Percentiles rank a stretch among this genome's conserved stretches.
Evolutionary conservation across 78 protist species (phyloP).

Genomic region (Paulinella micropora): DNA sequence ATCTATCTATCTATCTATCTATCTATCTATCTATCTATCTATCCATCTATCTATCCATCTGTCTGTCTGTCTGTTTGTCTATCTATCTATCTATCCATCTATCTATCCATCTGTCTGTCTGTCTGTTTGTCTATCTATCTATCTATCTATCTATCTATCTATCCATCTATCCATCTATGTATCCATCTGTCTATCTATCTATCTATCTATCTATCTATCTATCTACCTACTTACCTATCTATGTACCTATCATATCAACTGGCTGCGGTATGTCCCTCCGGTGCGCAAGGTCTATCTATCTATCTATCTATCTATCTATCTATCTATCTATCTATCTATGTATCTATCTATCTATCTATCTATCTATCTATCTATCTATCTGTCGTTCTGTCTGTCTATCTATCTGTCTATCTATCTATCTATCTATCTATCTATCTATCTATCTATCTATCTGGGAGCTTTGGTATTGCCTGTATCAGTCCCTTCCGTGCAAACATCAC

Average conservation of each 20-base stretch:
- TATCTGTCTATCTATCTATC: background rate
- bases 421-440: background rate
- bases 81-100: background rate
- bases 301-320: background rate
- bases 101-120: background rate
- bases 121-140: background rate
- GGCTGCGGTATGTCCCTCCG: too few relatives aligned
- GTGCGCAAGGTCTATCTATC: background rate
- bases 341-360: background rate
- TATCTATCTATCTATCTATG: background rate
- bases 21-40: background rate
- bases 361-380: background rate
- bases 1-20: background rate
- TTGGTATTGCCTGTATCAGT: too few relatives aligned
- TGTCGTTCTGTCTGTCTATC: background rate
- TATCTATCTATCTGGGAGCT: background rate
- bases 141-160: background rate
- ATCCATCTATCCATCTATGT: background rate
- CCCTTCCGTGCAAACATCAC: too few relatives aligned
- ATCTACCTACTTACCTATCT: background rate
- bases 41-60: background rate
- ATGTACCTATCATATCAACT: background rate
- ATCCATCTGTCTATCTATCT: background rate
- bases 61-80: background rate
- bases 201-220: background rate